phyloP scores from a whole-genome alignment of 106 monocot genomes.

The Dioscorea dumetorum region DNA sequence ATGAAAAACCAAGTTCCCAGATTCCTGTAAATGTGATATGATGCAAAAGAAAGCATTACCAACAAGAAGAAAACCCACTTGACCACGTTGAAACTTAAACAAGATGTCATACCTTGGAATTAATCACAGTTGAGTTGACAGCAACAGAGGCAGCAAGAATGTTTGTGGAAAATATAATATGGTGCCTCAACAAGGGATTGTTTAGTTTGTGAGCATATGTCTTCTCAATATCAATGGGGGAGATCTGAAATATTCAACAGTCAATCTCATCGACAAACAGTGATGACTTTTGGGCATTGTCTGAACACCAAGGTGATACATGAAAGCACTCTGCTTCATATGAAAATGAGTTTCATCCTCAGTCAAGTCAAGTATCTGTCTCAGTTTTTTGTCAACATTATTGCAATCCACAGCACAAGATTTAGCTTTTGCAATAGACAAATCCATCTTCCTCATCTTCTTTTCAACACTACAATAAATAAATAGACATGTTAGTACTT shows the following conservation, averaged over 20 bases:
- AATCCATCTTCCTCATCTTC: slow-evolving; percentile 71
- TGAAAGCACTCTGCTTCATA: slow-evolving; percentile 79
- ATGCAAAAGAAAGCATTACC: slow-evolving; percentile 5
- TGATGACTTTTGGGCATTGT: slow-evolving; percentile 85
- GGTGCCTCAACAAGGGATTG: slow-evolving; percentile 39
- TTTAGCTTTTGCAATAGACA: slow-evolving; percentile 48
- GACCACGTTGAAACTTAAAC: not conserved
- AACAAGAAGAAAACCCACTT: not conserved
- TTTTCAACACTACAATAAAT: slow-evolving; percentile 37
- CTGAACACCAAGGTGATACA: slow-evolving; percentile 83
- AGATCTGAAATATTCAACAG: slow-evolving; percentile 70
- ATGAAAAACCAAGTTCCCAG: slow-evolving; percentile 61
- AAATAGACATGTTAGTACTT: not conserved
- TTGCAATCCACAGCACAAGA: slow-evolving; percentile 51
- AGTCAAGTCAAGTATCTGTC: slow-evolving; percentile 76
- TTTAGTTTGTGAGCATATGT: slow-evolving; percentile 20
- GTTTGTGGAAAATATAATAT: slow-evolving; percentile 71
- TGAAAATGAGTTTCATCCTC: slow-evolving; percentile 86
- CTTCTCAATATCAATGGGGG: slow-evolving; percentile 16
- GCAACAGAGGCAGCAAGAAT: slow-evolving; percentile 68
- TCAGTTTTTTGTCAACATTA: slow-evolving; percentile 83
- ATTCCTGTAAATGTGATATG: slow-evolving; percentile 53
- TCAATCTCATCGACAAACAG: slow-evolving; percentile 91
- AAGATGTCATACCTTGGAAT: slow-evolving; percentile 42
- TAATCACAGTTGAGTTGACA: slow-evolving; percentile 83